Evolutionary conservation across 257 asterid species (phyloP).

Genomic region (Solanum gandarillasii): DNA sequence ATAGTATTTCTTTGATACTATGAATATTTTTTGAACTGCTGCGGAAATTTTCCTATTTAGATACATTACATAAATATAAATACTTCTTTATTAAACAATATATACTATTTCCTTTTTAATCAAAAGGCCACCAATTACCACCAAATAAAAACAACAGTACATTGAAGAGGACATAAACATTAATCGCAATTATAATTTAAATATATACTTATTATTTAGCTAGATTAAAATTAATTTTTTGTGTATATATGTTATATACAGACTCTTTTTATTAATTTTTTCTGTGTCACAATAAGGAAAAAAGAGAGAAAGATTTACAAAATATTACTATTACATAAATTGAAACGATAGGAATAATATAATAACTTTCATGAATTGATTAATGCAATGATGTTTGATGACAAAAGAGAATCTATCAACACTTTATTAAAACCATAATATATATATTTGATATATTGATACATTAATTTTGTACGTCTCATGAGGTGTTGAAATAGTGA

Average conservation of each 20-base stretch:
- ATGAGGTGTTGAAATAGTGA: neutral
- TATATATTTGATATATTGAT: neutral
- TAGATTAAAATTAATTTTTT: too few species aligned
- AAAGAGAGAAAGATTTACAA: neutral
- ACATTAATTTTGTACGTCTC: neutral
- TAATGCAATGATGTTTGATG: neutral
- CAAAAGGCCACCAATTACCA: neutral
- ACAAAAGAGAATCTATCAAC: neutral
- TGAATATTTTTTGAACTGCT: neutral
- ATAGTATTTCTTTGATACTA: neutral
- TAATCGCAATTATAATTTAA: neutral
- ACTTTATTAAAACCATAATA: neutral
- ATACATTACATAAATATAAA: neutral
- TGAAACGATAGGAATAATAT: too few species aligned
- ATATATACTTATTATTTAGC: too few species aligned
- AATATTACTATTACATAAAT: too few species aligned
- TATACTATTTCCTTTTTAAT: neutral
- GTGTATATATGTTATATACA: neutral
- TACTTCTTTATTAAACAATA: neutral
- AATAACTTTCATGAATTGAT: neutral
- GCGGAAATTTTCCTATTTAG: neutral
- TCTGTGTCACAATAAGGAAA: neutral
- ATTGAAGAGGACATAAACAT: neutral
- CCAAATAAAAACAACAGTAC: neutral
- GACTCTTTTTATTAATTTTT: too few species aligned